Evolutionary conservation across 2,329 filamentous ascomycete genomes (phyloP).

Genomic region (Xylariaceae sp.): DNA sequence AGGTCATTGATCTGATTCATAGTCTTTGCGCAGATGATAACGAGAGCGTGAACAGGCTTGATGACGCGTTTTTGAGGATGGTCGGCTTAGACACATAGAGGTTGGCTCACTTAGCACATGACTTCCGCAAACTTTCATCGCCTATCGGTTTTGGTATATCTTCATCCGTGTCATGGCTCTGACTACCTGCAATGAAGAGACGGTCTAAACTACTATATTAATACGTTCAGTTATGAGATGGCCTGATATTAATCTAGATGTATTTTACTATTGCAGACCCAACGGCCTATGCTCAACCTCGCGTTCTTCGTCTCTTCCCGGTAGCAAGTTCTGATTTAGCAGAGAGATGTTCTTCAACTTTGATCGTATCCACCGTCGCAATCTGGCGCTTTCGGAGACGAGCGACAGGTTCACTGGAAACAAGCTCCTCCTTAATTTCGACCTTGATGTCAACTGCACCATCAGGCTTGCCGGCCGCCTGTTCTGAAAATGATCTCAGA

Average conservation of each 20-base stretch:
- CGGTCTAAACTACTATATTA: no score
- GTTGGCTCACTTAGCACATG: not conserved
- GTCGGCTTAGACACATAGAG: not conserved
- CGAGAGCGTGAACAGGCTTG: not conserved
- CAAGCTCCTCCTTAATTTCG: slow-evolving; percentile 31
- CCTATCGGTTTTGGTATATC: no score
- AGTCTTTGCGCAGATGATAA: not conserved
- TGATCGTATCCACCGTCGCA: slow-evolving; percentile 24
- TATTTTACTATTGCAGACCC: not conserved
- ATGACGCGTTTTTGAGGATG: not conserved
- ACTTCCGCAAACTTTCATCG: not conserved
- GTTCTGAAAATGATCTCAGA: slow-evolving; percentile 78
- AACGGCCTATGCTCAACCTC: slow-evolving; percentile 1
- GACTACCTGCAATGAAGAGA: not conserved
- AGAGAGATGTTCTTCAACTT: slow-evolving; percentile 20
- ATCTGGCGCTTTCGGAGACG: slow-evolving; percentile 27
- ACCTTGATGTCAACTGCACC: slow-evolving; percentile 33
- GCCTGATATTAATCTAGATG: not conserved
- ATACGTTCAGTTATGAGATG: not conserved
- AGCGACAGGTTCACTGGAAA: slow-evolving; percentile 7
- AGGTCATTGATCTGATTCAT: not conserved
- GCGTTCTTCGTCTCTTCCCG: slow-evolving; percentile 26
- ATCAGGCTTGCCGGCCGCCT: slow-evolving; percentile 45
- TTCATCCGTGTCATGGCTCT: not conserved
- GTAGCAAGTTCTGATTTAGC: slow-evolving; percentile 8